A percentile compares a stretch with the other conserved stretches of the same genome.
These are phyloP conservation scores for Xylaria castorea DNA, from an alignment of 495 filamentous ascomycete genomes.

Conservation along the genomic window DNA sequence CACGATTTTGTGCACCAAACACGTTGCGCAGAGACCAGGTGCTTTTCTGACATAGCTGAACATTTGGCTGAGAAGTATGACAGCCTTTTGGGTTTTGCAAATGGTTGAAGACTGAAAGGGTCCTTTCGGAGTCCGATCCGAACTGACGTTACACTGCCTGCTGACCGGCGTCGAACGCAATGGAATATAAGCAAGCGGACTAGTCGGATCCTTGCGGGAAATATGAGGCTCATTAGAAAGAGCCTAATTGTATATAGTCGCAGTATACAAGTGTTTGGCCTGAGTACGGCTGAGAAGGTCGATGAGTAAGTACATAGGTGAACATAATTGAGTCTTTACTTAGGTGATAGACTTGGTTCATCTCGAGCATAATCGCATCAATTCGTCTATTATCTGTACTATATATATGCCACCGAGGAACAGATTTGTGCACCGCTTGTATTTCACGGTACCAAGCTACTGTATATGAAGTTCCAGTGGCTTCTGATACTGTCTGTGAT, in stretches of 20 bases:
- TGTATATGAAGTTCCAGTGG: not conserved
- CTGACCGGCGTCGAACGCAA: not conserved
- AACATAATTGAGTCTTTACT: not conserved
- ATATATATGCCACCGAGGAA: not conserved
- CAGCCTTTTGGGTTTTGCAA: not conserved
- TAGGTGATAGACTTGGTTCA: not conserved
- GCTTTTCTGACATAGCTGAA: not conserved
- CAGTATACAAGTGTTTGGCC: too few relatives aligned
- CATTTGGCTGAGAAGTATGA: not conserved
- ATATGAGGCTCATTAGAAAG: slow-evolving; percentile 1
- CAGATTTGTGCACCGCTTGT: not conserved
- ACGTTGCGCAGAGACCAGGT: not conserved
- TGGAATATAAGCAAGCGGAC: not conserved
- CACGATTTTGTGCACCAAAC: not conserved
- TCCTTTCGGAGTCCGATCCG: slow-evolving; percentile 27
- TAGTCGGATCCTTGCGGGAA: not conserved
- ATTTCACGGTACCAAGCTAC: not conserved
- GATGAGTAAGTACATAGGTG: not conserved
- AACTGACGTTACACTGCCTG: slow-evolving; percentile 15
- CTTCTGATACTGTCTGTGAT: not conserved
- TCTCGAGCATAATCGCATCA: not conserved
- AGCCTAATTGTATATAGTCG: not conserved
- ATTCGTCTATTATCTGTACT: not conserved
- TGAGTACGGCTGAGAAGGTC: not conserved
- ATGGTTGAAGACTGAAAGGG: not conserved